phyloP scores from a whole-genome alignment of 2,329 filamentous ascomycete species.

The Coniochaeta sp. region DNA sequence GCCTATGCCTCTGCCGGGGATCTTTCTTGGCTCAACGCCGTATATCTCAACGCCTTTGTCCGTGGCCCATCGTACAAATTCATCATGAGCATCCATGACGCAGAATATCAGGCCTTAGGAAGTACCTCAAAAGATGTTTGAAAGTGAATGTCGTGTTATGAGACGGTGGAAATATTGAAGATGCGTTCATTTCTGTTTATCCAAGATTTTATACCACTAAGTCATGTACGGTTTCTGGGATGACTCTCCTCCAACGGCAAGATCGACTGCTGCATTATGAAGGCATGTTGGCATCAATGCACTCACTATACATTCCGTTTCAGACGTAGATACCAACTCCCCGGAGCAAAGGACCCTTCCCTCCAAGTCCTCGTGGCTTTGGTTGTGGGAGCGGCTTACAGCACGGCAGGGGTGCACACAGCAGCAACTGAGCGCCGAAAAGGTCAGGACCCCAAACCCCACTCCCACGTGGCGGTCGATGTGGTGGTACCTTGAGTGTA shows the following conservation, averaged over 20 bases:
- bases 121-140: background rate
- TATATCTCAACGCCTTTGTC: constrained; percentile 58
- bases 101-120: background rate
- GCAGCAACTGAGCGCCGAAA: background rate
- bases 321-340: background rate
- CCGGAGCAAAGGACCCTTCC: background rate
- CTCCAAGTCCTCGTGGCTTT: background rate
- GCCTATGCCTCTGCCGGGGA: constrained; percentile 70
- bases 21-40: constrained; percentile 56
- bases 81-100: constrained; percentile 22
- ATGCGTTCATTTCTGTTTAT: background rate
- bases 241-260: background rate
- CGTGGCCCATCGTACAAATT: constrained; percentile 62
- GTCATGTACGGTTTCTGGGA: background rate
- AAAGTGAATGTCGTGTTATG: background rate
- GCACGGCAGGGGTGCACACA: background rate
- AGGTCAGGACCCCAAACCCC: background rate
- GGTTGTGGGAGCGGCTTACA: background rate
- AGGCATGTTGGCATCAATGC: background rate
- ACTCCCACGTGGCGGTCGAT: background rate
- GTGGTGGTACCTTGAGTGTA: constrained; percentile 1
- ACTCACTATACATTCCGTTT: background rate
- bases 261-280: background rate
- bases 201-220: background rate
- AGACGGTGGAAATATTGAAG: background rate